phyloP scores from a whole-genome alignment of 1,284 basidiomycete genomes.

The Coriolopsis trogii region DNA sequence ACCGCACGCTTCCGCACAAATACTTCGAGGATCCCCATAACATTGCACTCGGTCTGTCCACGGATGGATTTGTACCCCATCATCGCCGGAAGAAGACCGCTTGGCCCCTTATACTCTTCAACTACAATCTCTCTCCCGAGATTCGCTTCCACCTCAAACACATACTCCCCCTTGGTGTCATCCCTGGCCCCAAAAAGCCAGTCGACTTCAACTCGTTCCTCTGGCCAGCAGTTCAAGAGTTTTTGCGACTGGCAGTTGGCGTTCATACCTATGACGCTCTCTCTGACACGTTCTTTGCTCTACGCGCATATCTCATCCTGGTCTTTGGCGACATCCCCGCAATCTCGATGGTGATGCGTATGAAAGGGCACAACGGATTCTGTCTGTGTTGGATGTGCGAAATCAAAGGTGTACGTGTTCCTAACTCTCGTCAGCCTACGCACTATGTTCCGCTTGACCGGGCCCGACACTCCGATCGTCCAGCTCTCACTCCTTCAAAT shows the following conservation, averaged over 20 bases:
- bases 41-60: conserved; percentile 34
- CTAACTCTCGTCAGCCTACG: conserved; percentile 18
- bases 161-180: conserved; percentile 39
- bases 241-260: conserved; percentile 38
- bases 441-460: conserved; percentile 41
- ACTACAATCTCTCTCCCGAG: conserved; percentile 43
- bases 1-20: conserved; percentile 2
- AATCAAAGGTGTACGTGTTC: conserved; percentile 40
- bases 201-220: conserved; percentile 45
- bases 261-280: conserved; percentile 38
- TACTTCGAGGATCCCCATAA: conserved; percentile 31
- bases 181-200: conserved; percentile 48
- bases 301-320: conserved; percentile 43
- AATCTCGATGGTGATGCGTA: conserved; percentile 26
- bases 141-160: conserved; percentile 33
- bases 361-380: conserved; percentile 50
- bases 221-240: conserved; percentile 40
- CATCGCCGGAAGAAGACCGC: conserved; percentile 38
- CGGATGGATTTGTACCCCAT: conserved; percentile 43
- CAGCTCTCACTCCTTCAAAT: not conserved
- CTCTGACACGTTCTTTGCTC: conserved; percentile 28
- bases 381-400: conserved; percentile 46
- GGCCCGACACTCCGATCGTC: conserved; percentile 4
- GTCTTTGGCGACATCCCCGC: conserved; percentile 47
- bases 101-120: conserved; percentile 45